A percentile compares a stretch with the other conserved stretches of the same genome.
These are phyloP conservation scores for Brassica rapa DNA, from an alignment of 345 rosid species.

Conservation along the genomic window DNA sequence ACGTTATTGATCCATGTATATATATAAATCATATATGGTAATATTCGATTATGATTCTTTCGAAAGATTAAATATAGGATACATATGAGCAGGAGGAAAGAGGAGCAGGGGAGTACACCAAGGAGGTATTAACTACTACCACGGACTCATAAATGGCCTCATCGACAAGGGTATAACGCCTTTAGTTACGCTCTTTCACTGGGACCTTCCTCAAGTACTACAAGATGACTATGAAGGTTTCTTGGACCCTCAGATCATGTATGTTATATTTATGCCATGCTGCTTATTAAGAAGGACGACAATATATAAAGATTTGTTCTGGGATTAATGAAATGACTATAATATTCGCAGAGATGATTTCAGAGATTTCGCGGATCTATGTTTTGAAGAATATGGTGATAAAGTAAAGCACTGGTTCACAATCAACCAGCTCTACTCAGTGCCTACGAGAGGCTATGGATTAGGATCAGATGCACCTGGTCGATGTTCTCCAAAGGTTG, in stretches of 20 bases:
- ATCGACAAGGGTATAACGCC: conserved; percentile 38
- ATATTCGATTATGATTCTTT: not conserved
- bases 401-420: conserved; percentile 55
- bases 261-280: not conserved
- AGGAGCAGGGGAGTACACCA: conserved; percentile 42
- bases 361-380: conserved; percentile 42
- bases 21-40: not conserved
- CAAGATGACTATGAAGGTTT: conserved; percentile 53
- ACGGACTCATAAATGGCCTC: conserved; percentile 48
- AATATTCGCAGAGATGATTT: conserved; percentile 34
- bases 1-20: not conserved
- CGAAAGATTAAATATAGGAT: not conserved
- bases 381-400: conserved; percentile 45
- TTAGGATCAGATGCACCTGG: conserved; percentile 18
- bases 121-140: conserved; percentile 46
- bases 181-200: conserved; percentile 49
- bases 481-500: conserved; percentile 41
- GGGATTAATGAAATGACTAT: not conserved
- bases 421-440: conserved; percentile 43
- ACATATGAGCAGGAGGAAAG: conserved; percentile 41
- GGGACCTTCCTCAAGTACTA: conserved; percentile 55
- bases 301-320: not conserved
- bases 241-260: conserved; percentile 37
- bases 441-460: conserved; percentile 34
- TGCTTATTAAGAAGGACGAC: not conserved